These are phyloP conservation scores for Cyclostephanos tholiformis DNA, from an alignment of 108 stramenopile species.

Conservation along the genomic window DNA sequence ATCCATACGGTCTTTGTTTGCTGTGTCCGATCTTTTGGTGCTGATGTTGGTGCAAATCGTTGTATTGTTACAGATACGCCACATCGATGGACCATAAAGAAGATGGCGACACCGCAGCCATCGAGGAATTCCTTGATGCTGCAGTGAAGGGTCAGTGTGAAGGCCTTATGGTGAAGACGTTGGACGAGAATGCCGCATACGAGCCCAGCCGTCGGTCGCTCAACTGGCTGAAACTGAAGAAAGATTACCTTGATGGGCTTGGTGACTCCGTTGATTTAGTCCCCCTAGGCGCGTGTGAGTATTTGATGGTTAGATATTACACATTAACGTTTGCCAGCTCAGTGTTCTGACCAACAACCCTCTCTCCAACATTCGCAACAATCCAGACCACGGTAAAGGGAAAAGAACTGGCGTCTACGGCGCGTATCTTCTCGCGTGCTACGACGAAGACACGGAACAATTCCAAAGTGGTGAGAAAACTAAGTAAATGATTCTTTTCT, in stretches of 20 bases:
- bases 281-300: conserved; percentile 90
- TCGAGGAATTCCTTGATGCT: conserved; percentile 93
- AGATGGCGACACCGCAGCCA: conserved; percentile 84
- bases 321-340: conserved; percentile 1
- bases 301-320: background rate
- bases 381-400: conserved; percentile 84
- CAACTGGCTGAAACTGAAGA: conserved; percentile 99
- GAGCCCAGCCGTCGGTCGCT: conserved; percentile 94
- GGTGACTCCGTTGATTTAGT: conserved; percentile 99
- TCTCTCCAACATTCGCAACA: background rate
- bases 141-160: conserved; percentile 99
- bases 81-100: conserved; percentile 62
- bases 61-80: conserved; percentile 31
- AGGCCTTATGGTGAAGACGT: conserved; percentile 99
- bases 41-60: conserved; percentile 3
- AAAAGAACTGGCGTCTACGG: conserved; percentile 97
- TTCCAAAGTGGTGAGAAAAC: conserved; percentile 70
- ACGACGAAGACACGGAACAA: conserved; percentile 94
- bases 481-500: no score
- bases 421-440: conserved; percentile 98
- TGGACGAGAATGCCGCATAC: conserved; percentile 90
- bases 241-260: conserved; percentile 99
- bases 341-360: background rate
- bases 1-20: background rate
- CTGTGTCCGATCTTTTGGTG: conserved; percentile 18